These are phyloP conservation scores for Kalanchoe fedtschenkoi DNA, from an alignment of 164 flowering plant genomes.

Conservation along the genomic window DNA sequence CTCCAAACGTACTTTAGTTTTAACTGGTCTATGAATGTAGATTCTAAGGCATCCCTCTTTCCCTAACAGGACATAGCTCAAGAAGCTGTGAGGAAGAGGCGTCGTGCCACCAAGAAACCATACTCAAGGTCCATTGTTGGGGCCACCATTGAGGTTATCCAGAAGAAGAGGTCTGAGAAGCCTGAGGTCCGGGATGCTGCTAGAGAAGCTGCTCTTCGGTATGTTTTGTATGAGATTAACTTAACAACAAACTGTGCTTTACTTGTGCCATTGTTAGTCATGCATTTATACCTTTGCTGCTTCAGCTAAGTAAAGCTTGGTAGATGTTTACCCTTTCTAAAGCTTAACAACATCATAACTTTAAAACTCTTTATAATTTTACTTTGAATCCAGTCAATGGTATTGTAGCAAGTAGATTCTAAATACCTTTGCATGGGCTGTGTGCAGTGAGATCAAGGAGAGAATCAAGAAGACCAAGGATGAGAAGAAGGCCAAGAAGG, in stretches of 20 bases:
- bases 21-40: neutral
- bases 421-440: neutral
- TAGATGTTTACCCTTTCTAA: too few relatives aligned
- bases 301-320: too few relatives aligned
- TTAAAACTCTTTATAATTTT: too few relatives aligned
- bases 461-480: conserved; percentile 53
- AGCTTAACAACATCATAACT: too few relatives aligned
- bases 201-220: conserved; percentile 56
- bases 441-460: conserved; percentile 41
- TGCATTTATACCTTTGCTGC: too few relatives aligned
- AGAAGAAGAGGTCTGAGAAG: conserved; percentile 47
- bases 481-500: conserved; percentile 58
- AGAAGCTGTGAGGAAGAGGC: conserved; percentile 48
- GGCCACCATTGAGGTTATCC: conserved; percentile 49
- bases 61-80: conserved; percentile 29
- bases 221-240: neutral
- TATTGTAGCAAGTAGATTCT: too few relatives aligned
- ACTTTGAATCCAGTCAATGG: too few relatives aligned
- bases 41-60: neutral
- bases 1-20: neutral
- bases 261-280: too few relatives aligned
- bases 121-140: conserved; percentile 59
- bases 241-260: too few relatives aligned
- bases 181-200: conserved; percentile 58
- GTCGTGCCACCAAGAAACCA: conserved; percentile 47